Conservation (phyloP, 1,284 basidiomycete genomes). For the Kwoniella shivajii region DNA sequence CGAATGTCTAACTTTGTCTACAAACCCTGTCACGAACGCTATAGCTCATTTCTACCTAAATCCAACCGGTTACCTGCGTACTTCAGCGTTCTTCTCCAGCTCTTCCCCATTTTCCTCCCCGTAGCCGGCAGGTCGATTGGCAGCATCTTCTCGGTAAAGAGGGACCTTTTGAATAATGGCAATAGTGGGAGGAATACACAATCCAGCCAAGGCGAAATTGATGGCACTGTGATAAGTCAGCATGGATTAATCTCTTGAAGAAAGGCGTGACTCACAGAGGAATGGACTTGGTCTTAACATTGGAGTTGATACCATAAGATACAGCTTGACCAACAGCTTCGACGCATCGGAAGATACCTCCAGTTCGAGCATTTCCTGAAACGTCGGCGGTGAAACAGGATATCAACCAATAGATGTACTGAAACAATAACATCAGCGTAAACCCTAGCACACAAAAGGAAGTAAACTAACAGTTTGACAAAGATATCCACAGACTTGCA, state of each 20-base stretch:
- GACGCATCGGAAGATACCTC: slow-evolving; percentile 27
- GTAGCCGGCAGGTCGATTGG: not conserved
- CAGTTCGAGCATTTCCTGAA: slow-evolving; percentile 17
- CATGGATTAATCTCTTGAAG: slow-evolving; percentile 4
- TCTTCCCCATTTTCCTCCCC: not conserved
- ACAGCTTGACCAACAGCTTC: slow-evolving; percentile 29
- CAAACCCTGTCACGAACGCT: no score
- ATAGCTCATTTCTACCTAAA: no score
- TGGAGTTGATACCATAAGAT: slow-evolving; percentile 27
- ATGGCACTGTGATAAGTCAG: slow-evolving; percentile 1
- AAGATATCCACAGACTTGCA: slow-evolving; percentile 22
- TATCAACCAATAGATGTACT: slow-evolving; percentile 33
- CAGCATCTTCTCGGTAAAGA: slow-evolving; percentile 8
- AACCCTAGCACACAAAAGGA: not conserved
- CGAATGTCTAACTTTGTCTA: no score
- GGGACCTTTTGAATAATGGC: slow-evolving; percentile 15
- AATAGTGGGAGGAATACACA: slow-evolving; percentile 14
- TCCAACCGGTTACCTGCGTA: not conserved
- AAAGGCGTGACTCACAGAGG: slow-evolving; percentile 10
- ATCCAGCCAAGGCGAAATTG: slow-evolving; percentile 14
- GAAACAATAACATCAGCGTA: not conserved
- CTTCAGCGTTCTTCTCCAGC: not conserved
- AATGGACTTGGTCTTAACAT: slow-evolving; percentile 3
- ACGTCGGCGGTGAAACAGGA: slow-evolving; percentile 25
- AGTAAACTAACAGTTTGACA: slow-evolving; percentile 20